Evolutionary conservation across 345 rosid genomes (phyloP), one percentile per base, ranked within the genome.

Genomic region (Eucalyptus curtisii): DNA sequence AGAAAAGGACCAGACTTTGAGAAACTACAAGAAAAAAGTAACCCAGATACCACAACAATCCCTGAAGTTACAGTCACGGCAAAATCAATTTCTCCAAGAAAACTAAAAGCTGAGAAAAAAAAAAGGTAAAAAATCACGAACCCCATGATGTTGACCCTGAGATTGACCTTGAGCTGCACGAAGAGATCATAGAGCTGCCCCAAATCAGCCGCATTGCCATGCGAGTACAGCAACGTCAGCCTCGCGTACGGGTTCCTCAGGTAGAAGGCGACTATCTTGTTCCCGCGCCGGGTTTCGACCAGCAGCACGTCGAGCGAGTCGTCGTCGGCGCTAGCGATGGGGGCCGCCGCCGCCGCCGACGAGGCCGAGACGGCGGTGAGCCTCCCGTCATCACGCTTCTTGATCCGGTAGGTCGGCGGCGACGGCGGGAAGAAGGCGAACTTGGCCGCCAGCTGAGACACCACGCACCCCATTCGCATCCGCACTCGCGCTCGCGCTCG

Each of bases 131-230:
- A 88, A 81, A 89, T 76, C 33, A 93, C 94, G 87, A 88, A 98
- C 99, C 99, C 99, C 92, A 98, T 95, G 90, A 98, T 94, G 91
- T 98, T 98, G 91, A 98, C 99, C 90, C 98, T 90, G 91, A 98
- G 99, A 92, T 98, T 97, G 91, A 97, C 94, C 95, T 96, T 96
- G 90, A 98, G 99, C 94, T 97, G 99, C 37, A 96, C 95, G 53
- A 98, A 98, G 95, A 98, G 99, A 92, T 97, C 99, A 84, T 97
- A 96, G 90, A 98, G 99, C 92, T 98, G 99, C 81, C 99, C 99
- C 89, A 98, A 96, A 94, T 98, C 99, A 79, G 99, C 99, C 27
- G 99, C 99, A 93, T 98, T 98, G 80, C 99, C 99, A 91, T 97
- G 99, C 14, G 99, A 98, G 90, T 98, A 98, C 3, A 98, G 95